phyloP scores from a whole-genome alignment of 352 stramenopile species.

The Phytophthora constricta region DNA sequence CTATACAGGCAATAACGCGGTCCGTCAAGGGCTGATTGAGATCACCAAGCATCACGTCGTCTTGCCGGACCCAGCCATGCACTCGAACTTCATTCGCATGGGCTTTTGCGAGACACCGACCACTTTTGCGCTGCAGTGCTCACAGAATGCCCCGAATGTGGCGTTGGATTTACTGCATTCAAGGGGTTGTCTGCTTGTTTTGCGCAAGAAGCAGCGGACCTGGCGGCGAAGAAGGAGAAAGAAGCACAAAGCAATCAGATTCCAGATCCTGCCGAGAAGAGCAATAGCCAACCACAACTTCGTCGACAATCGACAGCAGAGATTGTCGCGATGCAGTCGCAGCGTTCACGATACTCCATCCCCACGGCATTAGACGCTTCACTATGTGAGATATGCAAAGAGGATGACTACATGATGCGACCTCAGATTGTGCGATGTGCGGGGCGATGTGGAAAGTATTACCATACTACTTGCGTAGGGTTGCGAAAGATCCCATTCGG shows the following conservation, averaged over 20 bases:
- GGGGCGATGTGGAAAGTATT: constrained; percentile 55
- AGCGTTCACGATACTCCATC: constrained; percentile 57
- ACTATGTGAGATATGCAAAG: constrained; percentile 65
- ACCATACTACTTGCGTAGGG: constrained; percentile 80
- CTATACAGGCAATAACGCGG: constrained; percentile 70
- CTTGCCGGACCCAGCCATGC: constrained; percentile 76
- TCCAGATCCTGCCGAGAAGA: constrained; percentile 14
- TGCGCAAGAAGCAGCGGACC: constrained; percentile 34
- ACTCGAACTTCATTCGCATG: constrained; percentile 86
- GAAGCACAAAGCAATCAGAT: constrained; percentile 29
- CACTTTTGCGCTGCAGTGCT: constrained; percentile 81
- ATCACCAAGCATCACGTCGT: constrained; percentile 85
- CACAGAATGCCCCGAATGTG: constrained; percentile 78
- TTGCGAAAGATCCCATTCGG: constrained; percentile 84
- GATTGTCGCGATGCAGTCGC: constrained; percentile 76
- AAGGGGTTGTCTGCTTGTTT: constrained; percentile 66
- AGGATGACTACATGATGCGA: constrained; percentile 87
- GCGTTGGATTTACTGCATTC: constrained; percentile 80
- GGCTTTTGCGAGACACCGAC: constrained; percentile 75
- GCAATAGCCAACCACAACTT: constrained; percentile 22
- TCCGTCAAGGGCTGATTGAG: constrained; percentile 76
- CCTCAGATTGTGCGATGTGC: constrained; percentile 72
- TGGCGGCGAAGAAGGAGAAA: constrained; percentile 28
- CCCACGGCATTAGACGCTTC: constrained; percentile 37
- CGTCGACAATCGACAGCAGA: constrained; percentile 71